Percentiles rank a stretch among this genome's conserved stretches.
These are phyloP conservation scores for Dryadomyces quercivorus DNA, from an alignment of 2,329 filamentous ascomycete genomes.

Conservation along the genomic window DNA sequence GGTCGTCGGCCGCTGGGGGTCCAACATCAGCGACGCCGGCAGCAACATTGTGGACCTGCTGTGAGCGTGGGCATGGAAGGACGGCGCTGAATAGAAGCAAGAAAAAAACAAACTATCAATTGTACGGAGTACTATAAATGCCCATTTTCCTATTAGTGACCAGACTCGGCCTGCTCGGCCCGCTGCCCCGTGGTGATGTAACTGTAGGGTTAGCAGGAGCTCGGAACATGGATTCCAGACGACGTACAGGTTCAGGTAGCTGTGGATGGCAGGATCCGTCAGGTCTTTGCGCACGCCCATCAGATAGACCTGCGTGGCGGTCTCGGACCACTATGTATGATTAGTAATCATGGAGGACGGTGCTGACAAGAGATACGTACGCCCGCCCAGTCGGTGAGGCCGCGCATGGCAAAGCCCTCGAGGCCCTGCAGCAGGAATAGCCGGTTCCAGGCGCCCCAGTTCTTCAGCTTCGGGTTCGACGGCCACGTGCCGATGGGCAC, in stretches of 20 bases:
- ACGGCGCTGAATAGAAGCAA: no score
- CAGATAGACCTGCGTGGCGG: background rate
- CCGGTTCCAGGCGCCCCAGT: background rate
- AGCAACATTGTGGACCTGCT: constrained; percentile 24
- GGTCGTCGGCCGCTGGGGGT: constrained; percentile 19
- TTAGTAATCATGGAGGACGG: background rate
- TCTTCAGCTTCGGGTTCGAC: background rate
- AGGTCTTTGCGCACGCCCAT: background rate
- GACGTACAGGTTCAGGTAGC: background rate
- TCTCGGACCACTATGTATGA: background rate
- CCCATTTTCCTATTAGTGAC: no score
- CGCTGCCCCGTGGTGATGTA: no score
- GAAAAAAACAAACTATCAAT: no score
- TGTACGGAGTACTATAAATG: no score
- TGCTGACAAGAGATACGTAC: background rate
- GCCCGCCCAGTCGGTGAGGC: background rate
- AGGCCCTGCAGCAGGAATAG: background rate
- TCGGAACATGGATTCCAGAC: background rate
- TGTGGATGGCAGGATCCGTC: background rate
- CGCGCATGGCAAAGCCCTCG: background rate
- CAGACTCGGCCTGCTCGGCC: no score
- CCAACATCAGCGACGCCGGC: constrained; percentile 23
- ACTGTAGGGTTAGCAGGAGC: no score
- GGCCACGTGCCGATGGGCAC: background rate
- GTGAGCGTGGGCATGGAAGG: constrained; percentile 9